These are phyloP conservation scores for Pseudomonodictys pantanalensis DNA, from an alignment of 495 filamentous ascomycete species.

Conservation along the genomic window DNA sequence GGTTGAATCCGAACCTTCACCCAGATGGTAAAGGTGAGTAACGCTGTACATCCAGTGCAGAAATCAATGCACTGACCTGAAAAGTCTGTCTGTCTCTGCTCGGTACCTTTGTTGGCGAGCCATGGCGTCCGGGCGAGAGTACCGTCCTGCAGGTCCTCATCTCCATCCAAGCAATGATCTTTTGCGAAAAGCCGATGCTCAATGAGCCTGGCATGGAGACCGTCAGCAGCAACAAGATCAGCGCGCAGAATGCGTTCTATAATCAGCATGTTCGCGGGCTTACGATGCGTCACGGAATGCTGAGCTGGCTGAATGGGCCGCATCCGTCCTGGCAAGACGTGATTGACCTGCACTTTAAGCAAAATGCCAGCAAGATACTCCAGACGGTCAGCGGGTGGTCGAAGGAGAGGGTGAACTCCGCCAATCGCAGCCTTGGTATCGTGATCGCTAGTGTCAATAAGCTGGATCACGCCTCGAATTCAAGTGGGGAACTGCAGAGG, in stretches of 20 bases:
- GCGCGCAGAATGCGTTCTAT: slow-evolving; percentile 43
- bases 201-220: slow-evolving; percentile 56
- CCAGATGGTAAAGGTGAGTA: slow-evolving; percentile 46
- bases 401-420: neutral
- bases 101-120: slow-evolving; percentile 55
- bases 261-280: slow-evolving; percentile 36
- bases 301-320: slow-evolving; percentile 46
- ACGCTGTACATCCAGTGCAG: neutral
- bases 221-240: slow-evolving; percentile 39
- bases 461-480: too few relatives aligned
- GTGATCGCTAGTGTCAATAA: too few relatives aligned
- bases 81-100: slow-evolving; percentile 59
- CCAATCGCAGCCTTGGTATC: too few relatives aligned
- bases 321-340: slow-evolving; percentile 29
- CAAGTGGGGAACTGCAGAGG: too few relatives aligned
- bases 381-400: slow-evolving; percentile 9
- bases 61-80: neutral
- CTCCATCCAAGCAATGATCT: slow-evolving; percentile 61
- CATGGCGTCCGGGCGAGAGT: slow-evolving; percentile 53
- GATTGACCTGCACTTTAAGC: slow-evolving; percentile 7
- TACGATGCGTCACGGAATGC: slow-evolving; percentile 49
- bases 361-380: slow-evolving; percentile 12
- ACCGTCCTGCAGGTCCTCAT: slow-evolving; percentile 61
- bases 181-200: slow-evolving; percentile 55
- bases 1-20: slow-evolving; percentile 63